These are phyloP conservation scores for Nicotiana attenuata DNA, from an alignment of 257 asterid genomes.

Conservation along the genomic window DNA sequence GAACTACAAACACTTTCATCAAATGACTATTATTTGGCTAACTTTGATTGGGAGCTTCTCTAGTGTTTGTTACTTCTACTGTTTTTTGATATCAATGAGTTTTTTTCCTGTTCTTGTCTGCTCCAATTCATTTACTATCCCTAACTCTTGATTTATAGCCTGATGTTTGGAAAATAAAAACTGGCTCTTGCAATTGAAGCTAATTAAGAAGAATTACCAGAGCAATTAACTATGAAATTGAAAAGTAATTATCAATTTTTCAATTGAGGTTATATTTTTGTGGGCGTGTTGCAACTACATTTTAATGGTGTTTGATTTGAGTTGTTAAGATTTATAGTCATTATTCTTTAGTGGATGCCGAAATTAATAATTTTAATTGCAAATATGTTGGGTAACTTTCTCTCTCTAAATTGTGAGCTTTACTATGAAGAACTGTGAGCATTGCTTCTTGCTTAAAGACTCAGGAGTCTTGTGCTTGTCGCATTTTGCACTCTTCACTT, in stretches of 20 bases:
- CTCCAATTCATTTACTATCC: not conserved
- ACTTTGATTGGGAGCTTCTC: not conserved
- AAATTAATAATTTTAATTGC: not conserved
- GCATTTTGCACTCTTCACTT: not conserved
- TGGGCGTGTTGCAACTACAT: not conserved
- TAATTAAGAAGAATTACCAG: not conserved
- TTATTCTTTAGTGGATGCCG: not conserved
- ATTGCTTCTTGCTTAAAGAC: constrained; percentile 2
- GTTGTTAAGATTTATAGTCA: not conserved
- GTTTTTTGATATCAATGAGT: not conserved
- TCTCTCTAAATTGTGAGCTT: not conserved
- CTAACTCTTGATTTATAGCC: not conserved
- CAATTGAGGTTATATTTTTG: not conserved
- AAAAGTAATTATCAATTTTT: not conserved
- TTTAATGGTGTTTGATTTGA: not conserved
- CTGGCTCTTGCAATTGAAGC: not conserved
- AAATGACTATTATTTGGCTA: not conserved
- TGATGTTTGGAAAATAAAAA: constrained; percentile 2
- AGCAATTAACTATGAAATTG: not conserved
- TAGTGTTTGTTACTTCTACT: not conserved
- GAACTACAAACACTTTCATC: not conserved
- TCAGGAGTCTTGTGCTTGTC: not conserved
- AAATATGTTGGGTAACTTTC: not conserved
- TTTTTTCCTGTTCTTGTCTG: not conserved
- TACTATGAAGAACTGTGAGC: not conserved